A percentile compares a stretch with the other conserved stretches of the same genome.
Conservation (phyloP, 306 rosid genomes). For the cucumber (Cucumis sativus) region Cucumber_9930_V3 NC_026659.2:5813001-5813500, state of each 20-base stretch:
- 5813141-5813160: neutral
- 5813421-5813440: neutral
- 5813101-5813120: conserved; percentile 42
- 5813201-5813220: neutral
- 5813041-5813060: conserved; percentile 86
- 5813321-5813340: neutral
- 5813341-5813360: conserved; percentile 1
- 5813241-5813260: conserved; percentile 5
- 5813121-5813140: neutral
- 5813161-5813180: neutral
- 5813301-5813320: neutral
- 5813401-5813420: neutral
- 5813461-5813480: neutral
- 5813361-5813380: neutral
- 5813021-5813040: conserved; percentile 46
- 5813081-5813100: conserved; percentile 91
- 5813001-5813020: neutral
- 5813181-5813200: neutral
- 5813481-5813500: neutral
- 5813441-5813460: neutral
- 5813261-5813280: conserved; percentile 6
- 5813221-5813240: conserved; percentile 8
- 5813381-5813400: neutral
- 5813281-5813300: neutral
- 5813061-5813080: conserved; percentile 91